These are phyloP conservation scores for Rubus parviflorus DNA, from an alignment of 306 rosid species.

Conservation along the genomic window DNA sequence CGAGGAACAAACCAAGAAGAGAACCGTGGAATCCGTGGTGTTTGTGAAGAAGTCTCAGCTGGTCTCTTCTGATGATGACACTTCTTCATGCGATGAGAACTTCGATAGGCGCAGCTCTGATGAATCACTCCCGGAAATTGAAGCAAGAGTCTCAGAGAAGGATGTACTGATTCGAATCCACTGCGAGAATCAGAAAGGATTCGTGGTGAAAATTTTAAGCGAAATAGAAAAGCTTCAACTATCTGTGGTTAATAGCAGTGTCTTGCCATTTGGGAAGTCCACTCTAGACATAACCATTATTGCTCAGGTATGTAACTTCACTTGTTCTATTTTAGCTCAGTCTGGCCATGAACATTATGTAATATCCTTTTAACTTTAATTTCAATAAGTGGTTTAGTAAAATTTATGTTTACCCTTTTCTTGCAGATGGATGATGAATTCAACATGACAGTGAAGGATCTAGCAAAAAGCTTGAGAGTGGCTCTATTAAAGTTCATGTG, in stretches of 20 bases:
- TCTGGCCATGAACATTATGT: neutral
- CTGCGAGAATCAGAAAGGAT: slow-evolving; percentile 51
- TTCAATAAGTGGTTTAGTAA: neutral
- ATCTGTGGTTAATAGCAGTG: slow-evolving; percentile 34
- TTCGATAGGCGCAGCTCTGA: slow-evolving; percentile 3
- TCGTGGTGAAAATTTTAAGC: slow-evolving; percentile 39
- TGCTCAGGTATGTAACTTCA: slow-evolving; percentile 51
- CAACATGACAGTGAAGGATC: slow-evolving; percentile 41
- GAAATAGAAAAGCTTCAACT: slow-evolving; percentile 54
- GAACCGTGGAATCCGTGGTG: slow-evolving; percentile 43
- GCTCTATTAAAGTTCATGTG: slow-evolving; percentile 40
- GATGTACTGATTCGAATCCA: slow-evolving; percentile 63
- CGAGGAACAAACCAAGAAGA: slow-evolving; percentile 60
- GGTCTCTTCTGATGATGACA: slow-evolving; percentile 35
- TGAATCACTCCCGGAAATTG: slow-evolving; percentile 47
- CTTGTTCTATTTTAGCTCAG: neutral
- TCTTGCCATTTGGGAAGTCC: slow-evolving; percentile 51
- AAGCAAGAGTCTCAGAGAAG: slow-evolving; percentile 58
- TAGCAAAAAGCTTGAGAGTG: slow-evolving; percentile 38
- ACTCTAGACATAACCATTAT: slow-evolving; percentile 51
- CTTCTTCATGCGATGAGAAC: slow-evolving; percentile 52
- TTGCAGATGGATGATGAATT: slow-evolving; percentile 59
- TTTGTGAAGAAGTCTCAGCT: slow-evolving; percentile 39
- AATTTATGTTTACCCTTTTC: neutral
- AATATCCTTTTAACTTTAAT: neutral